Evolutionary conservation across 805 yeast genomes (phyloP).

Genomic region (Suhomyces canberraensis): DNA sequence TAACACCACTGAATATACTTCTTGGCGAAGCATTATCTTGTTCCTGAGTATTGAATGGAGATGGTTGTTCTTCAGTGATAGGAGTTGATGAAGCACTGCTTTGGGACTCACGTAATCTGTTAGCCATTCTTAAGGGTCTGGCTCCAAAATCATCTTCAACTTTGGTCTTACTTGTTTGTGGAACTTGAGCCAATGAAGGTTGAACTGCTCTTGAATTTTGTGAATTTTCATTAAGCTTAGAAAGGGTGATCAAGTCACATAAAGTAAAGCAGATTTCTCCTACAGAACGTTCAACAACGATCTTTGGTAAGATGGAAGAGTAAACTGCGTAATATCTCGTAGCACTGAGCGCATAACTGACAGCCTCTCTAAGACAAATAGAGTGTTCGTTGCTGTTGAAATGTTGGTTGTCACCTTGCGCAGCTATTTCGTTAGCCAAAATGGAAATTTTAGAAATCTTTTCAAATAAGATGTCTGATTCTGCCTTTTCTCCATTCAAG

Average conservation of each 20-base stretch:
- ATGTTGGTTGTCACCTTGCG: conserved; percentile 24
- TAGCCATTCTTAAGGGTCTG: conserved; percentile 68
- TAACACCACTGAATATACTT: conserved; percentile 1
- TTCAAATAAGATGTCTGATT: conserved; percentile 46
- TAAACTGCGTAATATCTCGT: conserved; percentile 71
- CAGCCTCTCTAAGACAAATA: conserved; percentile 56
- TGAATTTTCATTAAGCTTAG: conserved; percentile 37
- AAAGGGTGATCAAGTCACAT: conserved; percentile 56
- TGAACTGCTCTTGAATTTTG: conserved; percentile 7
- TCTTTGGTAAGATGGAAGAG: conserved; percentile 60
- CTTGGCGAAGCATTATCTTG: conserved; percentile 1
- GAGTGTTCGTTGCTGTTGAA: conserved; percentile 38
- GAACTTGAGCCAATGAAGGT: conserved; percentile 3
- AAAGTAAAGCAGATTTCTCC: conserved; percentile 68
- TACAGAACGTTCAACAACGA: conserved; percentile 71
- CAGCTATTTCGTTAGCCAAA: conserved; percentile 40
- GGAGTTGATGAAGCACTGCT: not conserved
- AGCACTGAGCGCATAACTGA: conserved; percentile 72
- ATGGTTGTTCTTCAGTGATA: not conserved
- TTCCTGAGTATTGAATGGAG: conserved; percentile 1
- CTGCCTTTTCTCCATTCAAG: conserved; percentile 24
- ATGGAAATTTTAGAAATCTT: conserved; percentile 49
- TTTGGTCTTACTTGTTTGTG: not conserved
- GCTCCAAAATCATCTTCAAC: conserved; percentile 37
- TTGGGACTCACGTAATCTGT: conserved; percentile 37